Evolutionary conservation across 768 basidiomycete genomes (phyloP), one percentile per base, ranked within the genome.

Genomic region (Pleurotus giganteus): DNA sequence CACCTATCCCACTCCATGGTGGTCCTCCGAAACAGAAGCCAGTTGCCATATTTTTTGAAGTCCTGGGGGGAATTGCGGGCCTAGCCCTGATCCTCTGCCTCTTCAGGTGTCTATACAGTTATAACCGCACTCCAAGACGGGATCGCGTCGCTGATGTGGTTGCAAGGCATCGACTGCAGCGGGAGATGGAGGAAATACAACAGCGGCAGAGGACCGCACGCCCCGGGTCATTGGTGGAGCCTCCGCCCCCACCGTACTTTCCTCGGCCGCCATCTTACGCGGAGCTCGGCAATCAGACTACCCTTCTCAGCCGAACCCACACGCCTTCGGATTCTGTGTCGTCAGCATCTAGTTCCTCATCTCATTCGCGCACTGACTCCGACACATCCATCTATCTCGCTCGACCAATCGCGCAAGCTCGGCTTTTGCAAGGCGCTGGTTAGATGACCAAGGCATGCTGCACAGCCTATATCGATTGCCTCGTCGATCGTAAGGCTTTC

Each of bases 241-340:
- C 76, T 13, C 79, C 81, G 17, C 77, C 79, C 1, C 82, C 82
- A 39, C 79, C 79, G 1, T 83, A 83, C 62, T 63, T 77, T 45
- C 74, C 73, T n/a, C 74, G 73, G 17, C 81, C 83, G 11, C 74
- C 78, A 4, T 68, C 72, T 3, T 83, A 83, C 60, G 66, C 69
- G 3, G 61, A 43, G 9, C 24, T 53, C 21, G 52, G 52, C 27
- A 42, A 42, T 19, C 61, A 44, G 61, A 61, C 21, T 13, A 45
- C 47, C 19, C 50, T n/a, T 43, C 29, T 49, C 50, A 56, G 19
- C 41, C 57, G 39, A 21, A 29, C 21, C 27, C 53, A 54, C 41
- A 27, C n/a, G 15, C 46, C 13, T 34, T 37, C 27, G 27, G 43
- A 34, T 37, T 26, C 52, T 9, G 17, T 58, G 15, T 46, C 43